Conservation (phyloP, 2,329 filamentous ascomycete genomes). For the Microthyrium microscopicum region DNA sequence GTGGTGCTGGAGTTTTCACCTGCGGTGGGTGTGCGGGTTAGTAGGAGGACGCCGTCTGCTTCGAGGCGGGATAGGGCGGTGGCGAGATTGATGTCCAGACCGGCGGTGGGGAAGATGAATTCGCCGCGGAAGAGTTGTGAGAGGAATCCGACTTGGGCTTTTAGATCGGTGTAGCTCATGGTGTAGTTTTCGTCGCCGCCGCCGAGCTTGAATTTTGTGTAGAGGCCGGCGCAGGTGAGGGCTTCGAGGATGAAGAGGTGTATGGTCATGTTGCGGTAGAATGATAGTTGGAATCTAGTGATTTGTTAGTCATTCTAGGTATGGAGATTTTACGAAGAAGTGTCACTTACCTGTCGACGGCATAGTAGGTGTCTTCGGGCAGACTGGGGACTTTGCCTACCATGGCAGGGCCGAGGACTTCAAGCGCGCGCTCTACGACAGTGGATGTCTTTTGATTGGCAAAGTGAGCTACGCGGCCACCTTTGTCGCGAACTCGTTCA, state of each 20-base stretch:
- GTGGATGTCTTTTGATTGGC: slow-evolving; percentile 60
- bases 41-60: slow-evolving; percentile 56
- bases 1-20: slow-evolving; percentile 20
- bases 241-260: slow-evolving; percentile 93
- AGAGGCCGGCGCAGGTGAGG: slow-evolving; percentile 77
- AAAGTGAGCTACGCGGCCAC: slow-evolving; percentile 87
- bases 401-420: slow-evolving; percentile 77
- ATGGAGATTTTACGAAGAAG: not conserved
- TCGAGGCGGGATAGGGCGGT: slow-evolving; percentile 66
- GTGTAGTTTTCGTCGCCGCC: slow-evolving; percentile 70
- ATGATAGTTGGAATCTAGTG: slow-evolving; percentile 70
- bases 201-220: slow-evolving; percentile 76
- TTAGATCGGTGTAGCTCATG: slow-evolving; percentile 57
- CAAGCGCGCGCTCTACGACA: slow-evolving; percentile 77
- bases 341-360: slow-evolving; percentile 55
- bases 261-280: slow-evolving; percentile 99
- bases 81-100: slow-evolving; percentile 62
- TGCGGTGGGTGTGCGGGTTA: slow-evolving; percentile 32
- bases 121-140: slow-evolving; percentile 85
- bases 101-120: slow-evolving; percentile 89
- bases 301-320: slow-evolving; percentile 6
- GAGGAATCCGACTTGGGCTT: slow-evolving; percentile 70
- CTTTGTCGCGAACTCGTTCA: slow-evolving; percentile 64
- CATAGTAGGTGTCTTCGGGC: slow-evolving; percentile 83
- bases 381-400: slow-evolving; percentile 66